A percentile compares a stretch with the other conserved stretches of the same genome.
Evolutionary conservation across 1,139 yeast species (phyloP).

Genomic region (Debaryomyces sp.): DNA sequence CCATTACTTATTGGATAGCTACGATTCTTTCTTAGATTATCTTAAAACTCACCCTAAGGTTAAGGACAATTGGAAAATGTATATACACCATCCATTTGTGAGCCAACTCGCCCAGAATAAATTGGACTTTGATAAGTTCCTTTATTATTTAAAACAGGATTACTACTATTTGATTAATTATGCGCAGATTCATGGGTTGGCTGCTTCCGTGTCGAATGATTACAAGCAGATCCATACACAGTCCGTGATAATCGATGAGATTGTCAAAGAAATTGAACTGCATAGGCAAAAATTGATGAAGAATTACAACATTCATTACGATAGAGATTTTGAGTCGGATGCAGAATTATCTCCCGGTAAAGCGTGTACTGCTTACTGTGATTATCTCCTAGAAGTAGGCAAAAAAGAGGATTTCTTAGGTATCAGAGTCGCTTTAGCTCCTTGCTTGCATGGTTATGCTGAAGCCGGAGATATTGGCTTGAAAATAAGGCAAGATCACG

Average conservation of each 20-base stretch:
- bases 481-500: constrained; percentile 14
- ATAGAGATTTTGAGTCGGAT: constrained; percentile 44
- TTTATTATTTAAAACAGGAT: constrained; percentile 69
- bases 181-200: constrained; percentile 67
- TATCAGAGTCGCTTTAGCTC: constrained; percentile 68
- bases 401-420: constrained; percentile 61
- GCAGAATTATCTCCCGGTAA: constrained; percentile 49
- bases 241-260: constrained; percentile 52
- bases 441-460: constrained; percentile 77
- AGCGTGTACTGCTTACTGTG: constrained; percentile 62
- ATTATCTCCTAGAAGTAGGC: constrained; percentile 59
- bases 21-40: constrained; percentile 44
- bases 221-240: constrained; percentile 55
- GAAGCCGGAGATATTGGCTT: constrained; percentile 40
- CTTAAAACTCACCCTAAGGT: constrained; percentile 61
- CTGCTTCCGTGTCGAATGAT: constrained; percentile 65
- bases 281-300: constrained; percentile 55
- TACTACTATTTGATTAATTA: constrained; percentile 70
- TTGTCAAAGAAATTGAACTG: constrained; percentile 57
- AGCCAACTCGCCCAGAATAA: constrained; percentile 52
- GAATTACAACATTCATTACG: constrained; percentile 48
- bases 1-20: constrained; percentile 1
- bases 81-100: constrained; percentile 66
- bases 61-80: constrained; percentile 56
- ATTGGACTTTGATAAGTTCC: constrained; percentile 53